These are phyloP conservation scores for Tulasnella calospora DNA, from an alignment of 768 basidiomycete species.

Conservation along the genomic window DNA sequence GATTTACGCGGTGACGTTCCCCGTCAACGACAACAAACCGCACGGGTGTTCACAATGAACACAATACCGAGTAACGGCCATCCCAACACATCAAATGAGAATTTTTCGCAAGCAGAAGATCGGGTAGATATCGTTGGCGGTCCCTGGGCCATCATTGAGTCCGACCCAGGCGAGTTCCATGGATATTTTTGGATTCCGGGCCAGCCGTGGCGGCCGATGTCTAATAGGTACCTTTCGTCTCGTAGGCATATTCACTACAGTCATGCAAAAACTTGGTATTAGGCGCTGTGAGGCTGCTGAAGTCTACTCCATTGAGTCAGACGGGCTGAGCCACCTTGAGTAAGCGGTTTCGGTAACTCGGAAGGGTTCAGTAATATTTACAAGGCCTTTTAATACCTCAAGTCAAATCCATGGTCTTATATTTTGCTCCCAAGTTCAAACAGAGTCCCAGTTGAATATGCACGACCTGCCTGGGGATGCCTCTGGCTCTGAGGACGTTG, in stretches of 20 bases:
- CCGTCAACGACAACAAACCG: background rate
- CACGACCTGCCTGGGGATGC: background rate
- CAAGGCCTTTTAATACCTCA: background rate
- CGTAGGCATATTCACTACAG: conserved; percentile 54
- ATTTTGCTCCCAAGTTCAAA: background rate
- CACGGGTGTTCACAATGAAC: background rate
- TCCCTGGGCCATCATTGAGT: conserved; percentile 58
- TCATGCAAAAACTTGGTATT: conserved; percentile 53
- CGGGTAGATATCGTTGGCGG: conserved; percentile 52
- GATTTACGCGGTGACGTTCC: background rate
- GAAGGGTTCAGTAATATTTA: background rate
- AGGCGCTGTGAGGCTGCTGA: conserved; percentile 52
- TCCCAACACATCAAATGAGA: background rate
- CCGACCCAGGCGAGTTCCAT: conserved; percentile 38
- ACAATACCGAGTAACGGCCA: background rate
- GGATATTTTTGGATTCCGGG: background rate
- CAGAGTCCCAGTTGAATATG: conserved; percentile 2
- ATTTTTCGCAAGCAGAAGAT: background rate
- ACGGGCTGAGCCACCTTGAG: conserved; percentile 54
- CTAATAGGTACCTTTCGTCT: background rate
- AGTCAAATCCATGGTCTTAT: conserved; percentile 4
- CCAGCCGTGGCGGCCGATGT: background rate
- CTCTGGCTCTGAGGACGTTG: background rate
- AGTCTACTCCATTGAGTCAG: conserved; percentile 59
- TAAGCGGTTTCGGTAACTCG: background rate